Conservation (phyloP, 306 rosid genomes). For the Cercis canadensis region DNA sequence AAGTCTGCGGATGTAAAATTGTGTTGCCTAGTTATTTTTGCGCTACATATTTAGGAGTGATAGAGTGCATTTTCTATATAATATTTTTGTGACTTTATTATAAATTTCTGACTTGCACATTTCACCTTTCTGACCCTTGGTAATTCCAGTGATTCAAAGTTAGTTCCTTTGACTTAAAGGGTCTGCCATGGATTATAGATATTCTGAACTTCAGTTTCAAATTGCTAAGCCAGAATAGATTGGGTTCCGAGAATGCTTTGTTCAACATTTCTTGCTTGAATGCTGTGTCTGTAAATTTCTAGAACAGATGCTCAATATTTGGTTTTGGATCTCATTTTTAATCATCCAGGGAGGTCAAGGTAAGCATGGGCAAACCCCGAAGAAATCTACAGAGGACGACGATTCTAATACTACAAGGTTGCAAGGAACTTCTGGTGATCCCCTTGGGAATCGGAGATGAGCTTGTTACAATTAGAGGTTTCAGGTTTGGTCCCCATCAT, state of each 20-base stretch:
- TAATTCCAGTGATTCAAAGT: conserved; percentile 13
- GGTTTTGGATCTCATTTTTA: conserved; percentile 16
- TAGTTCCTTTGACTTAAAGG: conserved; percentile 1
- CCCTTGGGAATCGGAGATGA: conserved; percentile 39
- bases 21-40: too few species aligned
- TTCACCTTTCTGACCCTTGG: conserved; percentile 1
- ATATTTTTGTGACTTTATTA: too few species aligned
- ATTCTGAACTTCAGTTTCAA: conserved; percentile 17
- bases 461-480: neutral
- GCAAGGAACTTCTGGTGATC: conserved; percentile 40
- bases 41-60: too few species aligned
- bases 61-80: too few species aligned
- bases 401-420: conserved; percentile 36
- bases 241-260: conserved; percentile 23
- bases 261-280: conserved; percentile 23
- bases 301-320: conserved; percentile 18
- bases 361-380: conserved; percentile 56
- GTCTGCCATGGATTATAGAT: conserved; percentile 9
- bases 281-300: conserved; percentile 6
- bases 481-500: neutral
- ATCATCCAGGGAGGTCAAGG: conserved; percentile 65
- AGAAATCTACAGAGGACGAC: conserved; percentile 57
- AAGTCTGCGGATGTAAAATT: too few species aligned
- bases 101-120: neutral
- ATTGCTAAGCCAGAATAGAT: neutral